A percentile compares a stretch with the other conserved stretches of the same genome.
phyloP scores from a whole-genome alignment of 2,329 filamentous ascomycete species.

The Botrytis deweyae region DNA sequence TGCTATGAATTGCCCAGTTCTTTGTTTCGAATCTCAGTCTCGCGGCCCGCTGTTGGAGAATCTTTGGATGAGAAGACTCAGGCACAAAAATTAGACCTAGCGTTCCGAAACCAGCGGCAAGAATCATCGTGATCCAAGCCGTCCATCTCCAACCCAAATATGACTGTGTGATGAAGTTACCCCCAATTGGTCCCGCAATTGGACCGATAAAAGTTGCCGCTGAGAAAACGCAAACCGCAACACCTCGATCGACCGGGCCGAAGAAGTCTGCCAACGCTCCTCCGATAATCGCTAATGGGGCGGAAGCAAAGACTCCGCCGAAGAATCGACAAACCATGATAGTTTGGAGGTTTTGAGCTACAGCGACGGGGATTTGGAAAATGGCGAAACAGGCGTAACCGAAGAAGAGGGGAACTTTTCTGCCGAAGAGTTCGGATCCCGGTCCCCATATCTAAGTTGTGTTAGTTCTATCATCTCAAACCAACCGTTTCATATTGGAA shows the following conservation, averaged over 20 bases:
- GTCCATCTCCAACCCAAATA: conserved; percentile 58
- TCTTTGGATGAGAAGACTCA: conserved; percentile 19
- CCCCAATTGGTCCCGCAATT: conserved; percentile 39
- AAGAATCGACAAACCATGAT: conserved; percentile 56
- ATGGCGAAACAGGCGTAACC: conserved; percentile 50
- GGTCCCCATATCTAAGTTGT: conserved; percentile 43
- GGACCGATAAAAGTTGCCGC: conserved; percentile 42
- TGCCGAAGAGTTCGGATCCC: conserved; percentile 50
- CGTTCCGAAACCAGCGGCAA: conserved; percentile 43
- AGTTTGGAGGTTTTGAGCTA: conserved; percentile 53
- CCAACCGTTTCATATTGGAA: background rate
- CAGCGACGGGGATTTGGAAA: conserved; percentile 55
- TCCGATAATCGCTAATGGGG: conserved; percentile 50
- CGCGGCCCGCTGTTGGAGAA: conserved; percentile 50
- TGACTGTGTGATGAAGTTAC: conserved; percentile 48
- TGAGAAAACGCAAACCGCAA: conserved; percentile 65
- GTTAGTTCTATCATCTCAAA: background rate
- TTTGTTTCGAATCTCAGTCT: conserved; percentile 46
- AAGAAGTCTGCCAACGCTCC: conserved; percentile 66
- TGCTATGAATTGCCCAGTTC: conserved; percentile 41
- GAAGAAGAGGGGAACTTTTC: conserved; percentile 48
- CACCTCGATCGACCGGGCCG: conserved; percentile 57
- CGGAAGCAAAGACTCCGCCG: conserved; percentile 51
- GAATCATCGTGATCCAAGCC: conserved; percentile 54
- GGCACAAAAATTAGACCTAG: conserved; percentile 12